Percentiles rank a stretch among this genome's conserved stretches.
Evolutionary conservation across 192 early-diverging fungal species (phyloP).

Genomic region (Linnemannia exigua): DNA sequence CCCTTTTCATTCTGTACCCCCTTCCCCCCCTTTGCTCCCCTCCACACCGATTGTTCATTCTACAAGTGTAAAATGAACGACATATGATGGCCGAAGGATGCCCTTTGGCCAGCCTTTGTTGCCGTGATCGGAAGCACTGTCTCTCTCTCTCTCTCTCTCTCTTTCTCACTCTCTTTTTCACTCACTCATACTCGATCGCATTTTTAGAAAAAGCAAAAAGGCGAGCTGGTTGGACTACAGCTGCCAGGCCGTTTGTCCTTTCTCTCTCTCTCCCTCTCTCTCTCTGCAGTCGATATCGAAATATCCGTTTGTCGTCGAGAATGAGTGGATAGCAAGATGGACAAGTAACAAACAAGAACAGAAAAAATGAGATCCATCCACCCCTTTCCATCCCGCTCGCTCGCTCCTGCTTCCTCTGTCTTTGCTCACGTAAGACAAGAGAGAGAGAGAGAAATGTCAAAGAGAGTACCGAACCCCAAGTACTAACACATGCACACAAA

Average conservation of each 20-base stretch:
- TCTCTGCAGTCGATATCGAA: neutral
- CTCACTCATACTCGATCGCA: too few species aligned
- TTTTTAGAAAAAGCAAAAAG: too few species aligned
- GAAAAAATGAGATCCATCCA: neutral
- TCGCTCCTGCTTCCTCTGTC: neutral
- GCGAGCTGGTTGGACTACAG: too few species aligned
- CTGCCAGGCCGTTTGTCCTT: neutral
- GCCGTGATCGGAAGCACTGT: too few species aligned
- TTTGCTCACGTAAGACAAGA: conserved; percentile 1
- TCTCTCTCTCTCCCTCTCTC: neutral
- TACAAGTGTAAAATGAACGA: too few species aligned
- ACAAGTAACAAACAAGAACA: neutral
- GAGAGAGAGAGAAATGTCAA: too few species aligned
- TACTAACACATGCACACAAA: neutral
- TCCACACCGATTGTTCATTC: too few species aligned
- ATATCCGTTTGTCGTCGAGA: neutral
- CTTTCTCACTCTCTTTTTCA: neutral
- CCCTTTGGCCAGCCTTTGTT: too few species aligned
- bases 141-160: too few species aligned
- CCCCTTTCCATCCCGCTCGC: neutral
- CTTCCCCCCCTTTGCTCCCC: neutral
- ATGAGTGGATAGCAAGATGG: neutral
- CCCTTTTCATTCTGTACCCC: neutral
- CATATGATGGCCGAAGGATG: too few species aligned
- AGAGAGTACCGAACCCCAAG: neutral